Base-by-base conservation (phyloP, 805 yeast genomes). In the Maudiozyma serrabonitensis region DNA sequence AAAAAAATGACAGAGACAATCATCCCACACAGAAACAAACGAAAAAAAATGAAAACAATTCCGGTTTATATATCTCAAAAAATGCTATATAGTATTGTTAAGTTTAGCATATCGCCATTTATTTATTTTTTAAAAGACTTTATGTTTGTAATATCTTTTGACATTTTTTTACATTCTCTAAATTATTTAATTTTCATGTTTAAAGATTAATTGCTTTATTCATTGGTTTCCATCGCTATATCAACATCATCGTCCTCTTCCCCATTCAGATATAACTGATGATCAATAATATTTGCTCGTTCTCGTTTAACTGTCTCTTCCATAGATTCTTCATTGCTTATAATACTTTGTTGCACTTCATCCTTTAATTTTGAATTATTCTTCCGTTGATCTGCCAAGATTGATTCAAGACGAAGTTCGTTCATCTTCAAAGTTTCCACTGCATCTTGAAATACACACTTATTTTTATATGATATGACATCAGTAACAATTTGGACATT, bases 401-500 rank as follows among this genome's bases (percentile, higher is more conserved):
- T 37, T 7, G 40, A 16, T 16, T 48, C 43, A 9, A 48, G 41
- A 13, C 38, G 41, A 4, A 45, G 18, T 18, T 52, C 47, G 34
- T 35, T 40, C 28, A 41, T 40, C 21, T 45, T 41, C 31, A 58
- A 37, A 19, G 44, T 49, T 5, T 48, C 46, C 2, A 51, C 47
- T 16, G 55, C 50, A 23, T 54, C 54, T 18, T 47, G 47, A 21
- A 56, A 31, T 8, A 45, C n/a, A 12, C 31, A 18, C 19, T 28
- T 41, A 13, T 41, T 25, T 43, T 41, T 43, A 43, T 48, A 40
- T 9, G 26, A 12, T 3, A 52, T 18, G 3, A 44, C 39, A 45
- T 56, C 61, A 15, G 51, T 60, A 3, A 50, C 45, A 2, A 62
- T 47, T 39, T 48, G 52, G 28, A 62, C 57, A 46, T 60, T 60